Evolutionary conservation across 345 rosid species (phyloP).

Genomic region (Eucalyptus urophylla): DNA sequence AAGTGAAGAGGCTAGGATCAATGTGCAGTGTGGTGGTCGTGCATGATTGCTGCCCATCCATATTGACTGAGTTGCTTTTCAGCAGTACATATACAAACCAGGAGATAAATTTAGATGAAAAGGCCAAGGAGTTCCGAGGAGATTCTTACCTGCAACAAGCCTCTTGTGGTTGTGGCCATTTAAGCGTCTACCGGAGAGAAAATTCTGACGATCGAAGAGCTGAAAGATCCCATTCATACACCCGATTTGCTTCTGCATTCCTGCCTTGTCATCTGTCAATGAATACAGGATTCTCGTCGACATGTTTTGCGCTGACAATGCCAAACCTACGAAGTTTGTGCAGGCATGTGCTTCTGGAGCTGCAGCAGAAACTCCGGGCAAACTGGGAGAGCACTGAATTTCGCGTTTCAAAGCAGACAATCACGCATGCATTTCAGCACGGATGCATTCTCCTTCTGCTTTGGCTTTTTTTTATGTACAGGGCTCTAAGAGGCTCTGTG

Average conservation of each 20-base stretch:
- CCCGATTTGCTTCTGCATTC: slow-evolving; percentile 69
- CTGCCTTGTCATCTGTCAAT: slow-evolving; percentile 63
- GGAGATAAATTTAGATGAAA: background rate
- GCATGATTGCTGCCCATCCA: background rate
- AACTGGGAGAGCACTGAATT: background rate
- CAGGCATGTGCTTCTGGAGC: background rate
- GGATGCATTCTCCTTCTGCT: background rate
- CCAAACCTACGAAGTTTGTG: background rate
- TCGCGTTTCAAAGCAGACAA: background rate
- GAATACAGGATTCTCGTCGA: slow-evolving; percentile 48
- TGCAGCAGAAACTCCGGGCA: background rate
- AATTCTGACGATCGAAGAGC: slow-evolving; percentile 61
- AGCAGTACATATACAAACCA: background rate
- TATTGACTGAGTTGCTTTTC: background rate
- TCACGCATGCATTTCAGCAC: background rate
- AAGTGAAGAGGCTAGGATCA: background rate
- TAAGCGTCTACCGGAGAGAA: slow-evolving; percentile 34
- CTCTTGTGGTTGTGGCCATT: slow-evolving; percentile 20
- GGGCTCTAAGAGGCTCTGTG: background rate
- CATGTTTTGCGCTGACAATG: slow-evolving; percentile 15
- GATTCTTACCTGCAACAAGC: slow-evolving; percentile 37
- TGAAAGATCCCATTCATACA: slow-evolving; percentile 87
- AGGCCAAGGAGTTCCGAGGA: background rate
- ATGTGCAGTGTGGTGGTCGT: background rate
- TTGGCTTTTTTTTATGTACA: background rate